These are phyloP conservation scores for Cornus kousa DNA, from an alignment of 148 eudicot genomes.

Conservation along the genomic window DNA sequence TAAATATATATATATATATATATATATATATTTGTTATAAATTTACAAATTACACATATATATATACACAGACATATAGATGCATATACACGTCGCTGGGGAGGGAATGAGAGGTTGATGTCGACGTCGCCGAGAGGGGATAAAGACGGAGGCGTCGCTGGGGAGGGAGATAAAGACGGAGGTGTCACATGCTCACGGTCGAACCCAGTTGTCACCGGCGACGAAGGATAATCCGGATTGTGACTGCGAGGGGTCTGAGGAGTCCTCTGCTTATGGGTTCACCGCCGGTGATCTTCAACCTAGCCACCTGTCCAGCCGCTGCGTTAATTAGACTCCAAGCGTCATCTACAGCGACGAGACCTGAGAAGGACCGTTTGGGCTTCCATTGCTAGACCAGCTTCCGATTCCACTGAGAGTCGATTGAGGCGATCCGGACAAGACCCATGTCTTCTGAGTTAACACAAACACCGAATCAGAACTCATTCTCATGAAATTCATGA, in stretches of 20 bases:
- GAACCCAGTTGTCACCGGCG: slow-evolving; percentile 1
- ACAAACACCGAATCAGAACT: slow-evolving; percentile 2
- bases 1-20: too few species aligned
- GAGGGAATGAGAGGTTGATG: too few species aligned
- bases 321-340: slow-evolving; percentile 50
- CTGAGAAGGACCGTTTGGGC: slow-evolving; percentile 38
- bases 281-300: slow-evolving; percentile 37
- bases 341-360: slow-evolving; percentile 38
- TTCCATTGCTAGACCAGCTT: slow-evolving; percentile 33
- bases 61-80: too few species aligned
- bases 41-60: too few species aligned
- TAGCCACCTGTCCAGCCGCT: slow-evolving; percentile 56
- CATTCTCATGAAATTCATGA: neutral
- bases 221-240: slow-evolving; percentile 1
- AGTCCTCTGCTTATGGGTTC: slow-evolving; percentile 21
- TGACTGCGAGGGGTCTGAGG: slow-evolving; percentile 10
- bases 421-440: slow-evolving; percentile 57
- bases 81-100: too few species aligned
- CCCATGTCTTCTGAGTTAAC: slow-evolving; percentile 35
- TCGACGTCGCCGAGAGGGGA: too few species aligned
- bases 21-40: too few species aligned
- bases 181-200: too few species aligned
- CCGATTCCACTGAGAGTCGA: slow-evolving; percentile 52
- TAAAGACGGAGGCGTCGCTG: too few species aligned
- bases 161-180: too few species aligned